These are phyloP conservation scores for Lasiodiplodia gonubiensis DNA, from an alignment of 2,329 filamentous ascomycete species.

Conservation along the genomic window DNA sequence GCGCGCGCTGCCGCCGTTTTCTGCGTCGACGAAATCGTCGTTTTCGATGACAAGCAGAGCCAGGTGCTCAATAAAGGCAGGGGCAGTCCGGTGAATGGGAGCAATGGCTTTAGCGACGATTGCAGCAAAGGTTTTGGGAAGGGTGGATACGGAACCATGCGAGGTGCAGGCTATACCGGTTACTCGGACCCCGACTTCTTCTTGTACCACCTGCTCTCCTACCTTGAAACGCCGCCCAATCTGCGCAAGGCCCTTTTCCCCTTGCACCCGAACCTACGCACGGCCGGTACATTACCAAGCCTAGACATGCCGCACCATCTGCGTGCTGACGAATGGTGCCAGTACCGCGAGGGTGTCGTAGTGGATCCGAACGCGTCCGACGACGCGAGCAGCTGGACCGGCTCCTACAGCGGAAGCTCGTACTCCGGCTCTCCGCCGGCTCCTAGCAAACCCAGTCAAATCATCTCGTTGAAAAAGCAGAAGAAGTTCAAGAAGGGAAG, in stretches of 20 bases:
- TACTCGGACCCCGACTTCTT: constrained; percentile 74
- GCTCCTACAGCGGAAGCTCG: constrained; percentile 19
- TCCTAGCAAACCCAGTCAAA: constrained; percentile 51
- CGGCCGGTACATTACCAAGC: constrained; percentile 74
- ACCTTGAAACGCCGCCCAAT: constrained; percentile 84
- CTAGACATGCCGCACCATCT: constrained; percentile 88
- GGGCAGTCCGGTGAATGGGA: constrained; percentile 29
- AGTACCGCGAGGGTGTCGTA: constrained; percentile 79
- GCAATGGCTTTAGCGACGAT: constrained; percentile 47
- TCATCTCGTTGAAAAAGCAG: constrained; percentile 24
- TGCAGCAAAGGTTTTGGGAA: constrained; percentile 40
- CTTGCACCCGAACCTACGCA: constrained; percentile 76
- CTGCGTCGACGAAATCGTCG: constrained; percentile 80
- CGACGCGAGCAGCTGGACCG: constrained; percentile 9
- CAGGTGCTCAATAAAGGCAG: constrained; percentile 32
- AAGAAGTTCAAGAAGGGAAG: constrained; percentile 8
- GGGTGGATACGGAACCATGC: constrained; percentile 43
- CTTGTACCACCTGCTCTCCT: constrained; percentile 77
- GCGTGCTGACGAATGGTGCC: constrained; percentile 75
- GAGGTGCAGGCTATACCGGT: constrained; percentile 38
- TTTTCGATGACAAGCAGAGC: constrained; percentile 74
- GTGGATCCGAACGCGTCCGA: constrained; percentile 40
- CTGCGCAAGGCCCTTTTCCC: constrained; percentile 78
- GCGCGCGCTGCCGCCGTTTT: constrained; percentile 84
- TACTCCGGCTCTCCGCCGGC: constrained; percentile 17